These are phyloP conservation scores for Coemansia asiatica DNA, from an alignment of 192 early-diverging fungal species.

Conservation along the genomic window DNA sequence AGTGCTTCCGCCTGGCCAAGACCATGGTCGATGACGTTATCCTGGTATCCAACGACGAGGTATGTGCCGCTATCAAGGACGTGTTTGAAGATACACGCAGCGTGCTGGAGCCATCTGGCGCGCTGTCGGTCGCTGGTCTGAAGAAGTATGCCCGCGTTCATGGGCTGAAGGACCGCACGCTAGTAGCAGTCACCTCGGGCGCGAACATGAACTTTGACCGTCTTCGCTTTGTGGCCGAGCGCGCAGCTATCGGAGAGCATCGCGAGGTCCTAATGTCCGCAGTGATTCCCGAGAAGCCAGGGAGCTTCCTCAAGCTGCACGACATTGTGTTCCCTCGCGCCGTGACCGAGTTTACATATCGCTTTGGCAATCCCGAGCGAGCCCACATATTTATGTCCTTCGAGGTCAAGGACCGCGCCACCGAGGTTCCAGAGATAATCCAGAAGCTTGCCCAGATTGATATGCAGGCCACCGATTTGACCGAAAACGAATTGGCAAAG, in stretches of 20 bases:
- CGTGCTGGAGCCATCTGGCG: constrained; percentile 97
- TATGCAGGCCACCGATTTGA: constrained; percentile 83
- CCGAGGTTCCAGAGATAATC: constrained; percentile 73
- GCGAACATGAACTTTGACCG: constrained; percentile 99
- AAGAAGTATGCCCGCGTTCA: constrained; percentile 76
- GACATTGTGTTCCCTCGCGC: constrained; percentile 77
- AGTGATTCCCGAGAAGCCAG: constrained; percentile 90
- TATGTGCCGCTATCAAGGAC: constrained; percentile 91
- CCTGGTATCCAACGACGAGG: constrained; percentile 90
- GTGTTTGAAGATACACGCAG: constrained; percentile 89
- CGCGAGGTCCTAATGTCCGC: constrained; percentile 87
- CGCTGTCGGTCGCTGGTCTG: constrained; percentile 79
- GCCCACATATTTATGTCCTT: constrained; percentile 93
- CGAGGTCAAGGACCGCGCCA: constrained; percentile 67
- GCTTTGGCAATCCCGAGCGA: constrained; percentile 69
- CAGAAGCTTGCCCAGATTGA: constrained; percentile 55
- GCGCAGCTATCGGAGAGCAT: constrained; percentile 92
- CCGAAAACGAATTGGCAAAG: constrained; percentile 92
- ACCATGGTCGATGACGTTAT: constrained; percentile 89
- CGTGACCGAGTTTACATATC: constrained; percentile 89
- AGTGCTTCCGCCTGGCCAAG: constrained; percentile 79
- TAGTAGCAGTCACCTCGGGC: constrained; percentile 82
- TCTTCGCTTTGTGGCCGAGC: constrained; percentile 94
- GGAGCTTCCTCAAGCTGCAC: constrained; percentile 80
- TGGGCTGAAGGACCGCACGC: constrained; percentile 57